phyloP scores from a whole-genome alignment of 257 asterid species.

The Solanum pennellii region DNA sequence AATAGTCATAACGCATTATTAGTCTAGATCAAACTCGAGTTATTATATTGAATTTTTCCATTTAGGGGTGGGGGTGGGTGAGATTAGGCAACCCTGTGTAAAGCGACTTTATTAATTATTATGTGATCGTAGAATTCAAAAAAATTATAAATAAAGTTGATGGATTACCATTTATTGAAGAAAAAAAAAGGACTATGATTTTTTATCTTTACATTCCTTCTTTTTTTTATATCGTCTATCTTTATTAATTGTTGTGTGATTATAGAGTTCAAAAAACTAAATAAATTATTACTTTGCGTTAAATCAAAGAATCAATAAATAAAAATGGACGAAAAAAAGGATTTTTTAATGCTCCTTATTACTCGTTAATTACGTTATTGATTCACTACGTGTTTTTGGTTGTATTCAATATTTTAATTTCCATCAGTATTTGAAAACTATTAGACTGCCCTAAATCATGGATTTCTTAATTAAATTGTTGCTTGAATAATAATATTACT shows the following conservation, averaged over 20 bases:
- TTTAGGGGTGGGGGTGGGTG: no score
- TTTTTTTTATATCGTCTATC: no score
- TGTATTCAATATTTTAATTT: neutral
- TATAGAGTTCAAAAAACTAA: neutral
- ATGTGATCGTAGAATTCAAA: neutral
- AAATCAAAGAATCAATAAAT: neutral
- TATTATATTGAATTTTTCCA: no score
- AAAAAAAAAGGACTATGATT: neutral
- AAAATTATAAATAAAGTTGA: neutral
- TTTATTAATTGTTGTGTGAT: neutral
- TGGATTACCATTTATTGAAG: neutral
- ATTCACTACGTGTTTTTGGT: neutral
- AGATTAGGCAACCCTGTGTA: no score
- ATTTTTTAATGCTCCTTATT: neutral
- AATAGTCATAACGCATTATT: no score
- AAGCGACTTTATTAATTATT: no score
- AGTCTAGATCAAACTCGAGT: no score
- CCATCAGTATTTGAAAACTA: neutral
- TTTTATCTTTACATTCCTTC: no score
- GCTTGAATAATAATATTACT: neutral
- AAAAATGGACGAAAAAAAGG: neutral
- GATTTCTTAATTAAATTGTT: neutral
- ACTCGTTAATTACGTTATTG: neutral
- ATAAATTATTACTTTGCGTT: neutral
- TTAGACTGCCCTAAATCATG: neutral